Percentiles rank a stretch among this genome's conserved stretches.
Conservation (phyloP, 345 rosid genomes). For the Turritis glabra region DNA sequence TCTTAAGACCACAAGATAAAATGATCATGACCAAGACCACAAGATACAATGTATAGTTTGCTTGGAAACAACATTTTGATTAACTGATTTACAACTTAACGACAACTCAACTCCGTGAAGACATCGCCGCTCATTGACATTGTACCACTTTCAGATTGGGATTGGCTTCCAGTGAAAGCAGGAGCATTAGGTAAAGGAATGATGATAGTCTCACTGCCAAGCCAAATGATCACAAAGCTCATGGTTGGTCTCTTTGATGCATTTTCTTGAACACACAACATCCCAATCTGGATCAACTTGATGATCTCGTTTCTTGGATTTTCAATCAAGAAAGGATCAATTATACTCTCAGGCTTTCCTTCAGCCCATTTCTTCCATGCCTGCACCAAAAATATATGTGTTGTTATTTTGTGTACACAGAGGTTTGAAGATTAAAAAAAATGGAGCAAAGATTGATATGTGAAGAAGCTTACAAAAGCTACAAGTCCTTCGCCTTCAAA, state of each 20-base stretch:
- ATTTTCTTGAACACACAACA: slow-evolving; percentile 53
- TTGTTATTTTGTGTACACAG: background rate
- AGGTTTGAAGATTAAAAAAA: background rate
- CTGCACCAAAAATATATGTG: slow-evolving; percentile 16
- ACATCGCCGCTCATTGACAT: slow-evolving; percentile 33
- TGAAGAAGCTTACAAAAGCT: slow-evolving; percentile 28
- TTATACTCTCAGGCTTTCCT: slow-evolving; percentile 40
- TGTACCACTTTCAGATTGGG: slow-evolving; percentile 5
- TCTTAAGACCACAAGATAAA: too few relatives aligned
- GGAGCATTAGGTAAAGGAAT: slow-evolving; percentile 43
- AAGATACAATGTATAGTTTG: too few relatives aligned
- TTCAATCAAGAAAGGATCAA: slow-evolving; percentile 36
- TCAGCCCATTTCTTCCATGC: slow-evolving; percentile 56
- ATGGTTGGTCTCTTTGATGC: slow-evolving; percentile 44
- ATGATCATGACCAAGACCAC: too few relatives aligned
- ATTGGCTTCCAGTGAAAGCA: slow-evolving; percentile 31
- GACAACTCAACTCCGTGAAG: slow-evolving; percentile 42
- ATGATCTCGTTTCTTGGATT: background rate
- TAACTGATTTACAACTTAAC: slow-evolving; percentile 16
- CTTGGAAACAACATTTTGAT: background rate
- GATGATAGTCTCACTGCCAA: slow-evolving; percentile 32
- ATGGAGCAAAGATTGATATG: slow-evolving; percentile 8
- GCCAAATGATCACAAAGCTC: slow-evolving; percentile 45
- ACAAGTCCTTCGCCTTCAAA: slow-evolving; percentile 25
- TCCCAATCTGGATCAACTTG: slow-evolving; percentile 41